These are phyloP conservation scores for Cantharellus cinnabarinus DNA, from an alignment of 768 basidiomycete genomes.

Conservation along the genomic window DNA sequence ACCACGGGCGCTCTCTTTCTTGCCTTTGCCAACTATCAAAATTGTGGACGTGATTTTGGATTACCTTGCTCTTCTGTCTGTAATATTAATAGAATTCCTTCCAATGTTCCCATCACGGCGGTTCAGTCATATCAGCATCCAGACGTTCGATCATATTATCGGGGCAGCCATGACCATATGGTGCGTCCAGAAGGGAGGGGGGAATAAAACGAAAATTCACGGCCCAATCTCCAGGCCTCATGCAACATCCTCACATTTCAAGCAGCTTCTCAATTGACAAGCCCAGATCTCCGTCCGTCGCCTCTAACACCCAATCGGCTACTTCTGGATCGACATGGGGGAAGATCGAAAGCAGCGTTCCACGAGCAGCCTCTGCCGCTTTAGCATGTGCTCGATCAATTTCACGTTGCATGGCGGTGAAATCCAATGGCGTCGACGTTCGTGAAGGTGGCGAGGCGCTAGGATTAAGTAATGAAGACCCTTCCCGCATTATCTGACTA, in stretches of 20 bases:
- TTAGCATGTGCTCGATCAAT: slow-evolving; percentile 52
- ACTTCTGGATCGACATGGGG: slow-evolving; percentile 65
- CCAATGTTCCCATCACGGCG: no score
- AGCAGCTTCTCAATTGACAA: slow-evolving; percentile 71
- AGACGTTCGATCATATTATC: no score
- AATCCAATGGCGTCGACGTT: slow-evolving; percentile 4
- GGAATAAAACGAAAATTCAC: neutral
- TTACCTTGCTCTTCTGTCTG: no score
- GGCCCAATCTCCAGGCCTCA: neutral
- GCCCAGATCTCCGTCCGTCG: slow-evolving; percentile 72
- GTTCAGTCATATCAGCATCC: no score
- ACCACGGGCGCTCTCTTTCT: neutral
- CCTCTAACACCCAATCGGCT: slow-evolving; percentile 75
- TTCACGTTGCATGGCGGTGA: slow-evolving; percentile 24
- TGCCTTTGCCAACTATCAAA: neutral
- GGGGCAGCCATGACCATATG: neutral
- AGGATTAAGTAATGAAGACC: neutral
- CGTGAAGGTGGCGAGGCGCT: no score
- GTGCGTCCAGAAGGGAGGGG: neutral
- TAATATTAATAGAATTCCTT: no score
- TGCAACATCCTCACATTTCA: slow-evolving; percentile 30
- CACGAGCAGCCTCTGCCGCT: slow-evolving; percentile 46
- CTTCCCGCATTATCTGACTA: neutral
- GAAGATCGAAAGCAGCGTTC: slow-evolving; percentile 78
- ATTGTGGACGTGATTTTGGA: neutral